phyloP scores from a whole-genome alignment of 2,329 filamentous ascomycete genomes.

The Talaromyces sp. region DNA sequence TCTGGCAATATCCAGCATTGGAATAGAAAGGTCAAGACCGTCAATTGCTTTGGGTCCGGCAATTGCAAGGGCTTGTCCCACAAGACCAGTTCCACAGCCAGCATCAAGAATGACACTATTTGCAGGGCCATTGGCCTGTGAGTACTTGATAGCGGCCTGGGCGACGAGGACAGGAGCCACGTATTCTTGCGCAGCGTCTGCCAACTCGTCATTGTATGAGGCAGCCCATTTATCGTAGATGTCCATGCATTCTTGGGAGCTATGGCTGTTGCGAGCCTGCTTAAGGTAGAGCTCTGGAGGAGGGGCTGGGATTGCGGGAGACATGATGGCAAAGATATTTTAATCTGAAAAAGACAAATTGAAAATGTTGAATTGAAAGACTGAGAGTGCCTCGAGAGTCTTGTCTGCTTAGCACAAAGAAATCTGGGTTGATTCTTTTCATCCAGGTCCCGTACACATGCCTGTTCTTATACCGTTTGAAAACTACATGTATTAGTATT shows the following conservation, averaged over 20 bases:
- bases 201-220: constrained; percentile 48
- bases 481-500: constrained; percentile 1
- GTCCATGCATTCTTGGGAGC: constrained; percentile 40
- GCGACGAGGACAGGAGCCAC: constrained; percentile 46
- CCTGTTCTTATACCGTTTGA: constrained; percentile 10
- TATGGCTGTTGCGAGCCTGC: constrained; percentile 41
- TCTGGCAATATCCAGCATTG: constrained; percentile 58
- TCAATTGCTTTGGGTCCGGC: constrained; percentile 52
- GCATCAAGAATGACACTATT: constrained; percentile 52
- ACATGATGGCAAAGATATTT: not conserved
- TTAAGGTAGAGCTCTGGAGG: constrained; percentile 31
- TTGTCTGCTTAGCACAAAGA: not conserved
- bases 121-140: constrained; percentile 14
- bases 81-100: constrained; percentile 60
- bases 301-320: constrained; percentile 11
- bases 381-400: not conserved
- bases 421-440: not conserved
- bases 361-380: not conserved
- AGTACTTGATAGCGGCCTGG: constrained; percentile 32
- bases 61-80: constrained; percentile 52
- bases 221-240: constrained; percentile 54
- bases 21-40: constrained; percentile 56
- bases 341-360: not conserved
- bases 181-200: constrained; percentile 41
- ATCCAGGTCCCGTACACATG: not conserved